A percentile compares a stretch with the other conserved stretches of the same genome.
Conservation (phyloP, 1,284 basidiomycete species). For the Gymnopus androsaceus region DNA sequence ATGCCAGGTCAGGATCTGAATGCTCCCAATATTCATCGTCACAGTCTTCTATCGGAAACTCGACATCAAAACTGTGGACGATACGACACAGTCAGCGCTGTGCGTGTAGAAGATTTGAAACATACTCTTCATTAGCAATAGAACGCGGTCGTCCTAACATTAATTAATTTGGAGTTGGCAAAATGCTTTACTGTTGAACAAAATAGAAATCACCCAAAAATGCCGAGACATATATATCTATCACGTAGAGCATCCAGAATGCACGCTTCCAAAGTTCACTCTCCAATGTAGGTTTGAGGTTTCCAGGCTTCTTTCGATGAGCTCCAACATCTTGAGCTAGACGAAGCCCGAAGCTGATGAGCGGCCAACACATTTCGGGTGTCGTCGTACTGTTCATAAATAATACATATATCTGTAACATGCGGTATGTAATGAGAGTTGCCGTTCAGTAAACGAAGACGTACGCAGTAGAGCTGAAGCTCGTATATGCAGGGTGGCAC, state of each 20-base stretch:
- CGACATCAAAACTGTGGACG: conserved; percentile 58
- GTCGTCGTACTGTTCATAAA: conserved; percentile 49
- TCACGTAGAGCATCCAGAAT: conserved; percentile 40
- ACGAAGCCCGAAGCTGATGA: conserved; percentile 54
- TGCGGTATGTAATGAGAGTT: conserved; percentile 13
- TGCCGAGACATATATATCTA: conserved; percentile 39
- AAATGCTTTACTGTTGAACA: too few species aligned
- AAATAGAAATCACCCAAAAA: too few species aligned
- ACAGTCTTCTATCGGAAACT: conserved; percentile 57
- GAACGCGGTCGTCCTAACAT: conserved; percentile 30
- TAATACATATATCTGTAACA: conserved; percentile 32
- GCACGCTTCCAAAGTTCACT: conserved; percentile 61
- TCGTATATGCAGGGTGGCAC: conserved; percentile 57
- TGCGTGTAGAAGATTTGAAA: background rate
- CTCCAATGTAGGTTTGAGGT: conserved; percentile 31
- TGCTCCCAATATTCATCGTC: conserved; percentile 76
- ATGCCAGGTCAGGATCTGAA: conserved; percentile 40
- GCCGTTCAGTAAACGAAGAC: conserved; percentile 9
- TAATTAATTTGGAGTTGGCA: too few species aligned
- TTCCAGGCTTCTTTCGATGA: conserved; percentile 20
- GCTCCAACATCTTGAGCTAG: conserved; percentile 38
- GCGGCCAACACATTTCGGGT: conserved; percentile 54
- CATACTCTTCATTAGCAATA: background rate
- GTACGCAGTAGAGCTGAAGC: too few species aligned
- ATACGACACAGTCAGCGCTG: background rate